Percentiles rank a stretch among this genome's conserved stretches.
These are phyloP conservation scores for Cucurbita ficifolia DNA, from an alignment of 306 rosid species.

Conservation along the genomic window DNA sequence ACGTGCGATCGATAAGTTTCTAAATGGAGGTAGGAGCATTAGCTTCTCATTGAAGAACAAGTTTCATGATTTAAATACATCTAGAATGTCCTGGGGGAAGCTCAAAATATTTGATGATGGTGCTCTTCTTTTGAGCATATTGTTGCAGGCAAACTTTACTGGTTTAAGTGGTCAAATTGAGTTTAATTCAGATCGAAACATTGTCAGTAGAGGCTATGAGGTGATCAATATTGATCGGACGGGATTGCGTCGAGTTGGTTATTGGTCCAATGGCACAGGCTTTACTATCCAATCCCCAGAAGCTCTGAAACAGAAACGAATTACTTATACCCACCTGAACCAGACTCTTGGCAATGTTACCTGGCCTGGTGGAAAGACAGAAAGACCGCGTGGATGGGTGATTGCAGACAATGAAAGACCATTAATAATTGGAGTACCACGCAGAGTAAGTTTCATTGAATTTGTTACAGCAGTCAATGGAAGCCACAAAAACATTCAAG, in stretches of 20 bases:
- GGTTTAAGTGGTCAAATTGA: constrained; percentile 59
- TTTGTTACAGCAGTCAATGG: constrained; percentile 42
- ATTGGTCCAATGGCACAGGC: constrained; percentile 60
- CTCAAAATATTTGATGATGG: constrained; percentile 66
- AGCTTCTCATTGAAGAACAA: constrained; percentile 34
- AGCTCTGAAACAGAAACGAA: constrained; percentile 19
- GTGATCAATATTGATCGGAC: constrained; percentile 48
- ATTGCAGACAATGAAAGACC: constrained; percentile 60
- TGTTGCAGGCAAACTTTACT: constrained; percentile 43
- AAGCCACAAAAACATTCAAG: constrained; percentile 29
- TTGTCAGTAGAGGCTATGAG: constrained; percentile 50
- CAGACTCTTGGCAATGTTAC: constrained; percentile 58
- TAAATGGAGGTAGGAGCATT: constrained; percentile 29
- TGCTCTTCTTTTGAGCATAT: constrained; percentile 31
- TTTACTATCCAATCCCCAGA: constrained; percentile 55
- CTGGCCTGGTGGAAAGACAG: constrained; percentile 81
- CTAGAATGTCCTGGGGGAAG: constrained; percentile 36
- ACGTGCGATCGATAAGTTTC: constrained; percentile 36
- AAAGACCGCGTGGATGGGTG: constrained; percentile 87
- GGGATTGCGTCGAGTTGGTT: constrained; percentile 40
- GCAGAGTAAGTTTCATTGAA: constrained; percentile 73
- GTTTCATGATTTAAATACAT: constrained; percentile 13
- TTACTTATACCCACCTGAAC: constrained; percentile 13
- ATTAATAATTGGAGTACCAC: constrained; percentile 76
- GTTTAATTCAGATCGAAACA: constrained; percentile 42